Percentiles rank a stretch among this genome's conserved stretches.
These are phyloP conservation scores for Talaromyces sp. DNA, from an alignment of 2,329 filamentous ascomycete genomes.

Conservation along the genomic window DNA sequence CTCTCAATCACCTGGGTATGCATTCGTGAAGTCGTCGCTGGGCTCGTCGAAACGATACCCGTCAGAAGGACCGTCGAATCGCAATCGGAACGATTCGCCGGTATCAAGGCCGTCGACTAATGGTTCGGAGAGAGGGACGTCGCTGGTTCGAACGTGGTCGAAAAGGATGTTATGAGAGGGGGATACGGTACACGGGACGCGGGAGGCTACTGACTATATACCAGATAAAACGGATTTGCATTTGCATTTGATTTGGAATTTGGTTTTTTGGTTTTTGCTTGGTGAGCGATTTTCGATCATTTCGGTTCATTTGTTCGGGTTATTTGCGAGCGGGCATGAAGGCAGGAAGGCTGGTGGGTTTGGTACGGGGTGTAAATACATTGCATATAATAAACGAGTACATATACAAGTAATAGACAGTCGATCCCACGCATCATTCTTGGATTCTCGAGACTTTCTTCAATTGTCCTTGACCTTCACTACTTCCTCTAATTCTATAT, in stretches of 20 bases:
- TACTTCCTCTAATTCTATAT: too few species aligned
- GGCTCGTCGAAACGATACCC: slow-evolving; percentile 14
- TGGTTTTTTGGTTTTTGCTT: background rate
- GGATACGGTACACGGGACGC: background rate
- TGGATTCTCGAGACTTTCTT: too few species aligned
- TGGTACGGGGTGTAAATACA: background rate
- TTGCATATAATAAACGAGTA: background rate
- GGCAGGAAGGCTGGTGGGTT: background rate
- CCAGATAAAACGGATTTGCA: background rate
- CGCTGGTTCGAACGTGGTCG: background rate
- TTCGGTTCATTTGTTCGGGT: background rate
- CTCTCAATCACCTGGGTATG: slow-evolving; percentile 11
- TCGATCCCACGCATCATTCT: background rate
- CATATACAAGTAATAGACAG: background rate
- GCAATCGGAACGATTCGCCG: slow-evolving; percentile 7
- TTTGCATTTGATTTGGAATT: background rate
- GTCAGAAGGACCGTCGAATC: background rate
- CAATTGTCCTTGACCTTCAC: too few species aligned
- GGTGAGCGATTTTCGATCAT: background rate
- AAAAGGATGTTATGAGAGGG: background rate
- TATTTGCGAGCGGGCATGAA: background rate
- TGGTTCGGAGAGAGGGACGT: background rate
- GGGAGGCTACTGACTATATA: background rate
- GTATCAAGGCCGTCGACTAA: background rate
- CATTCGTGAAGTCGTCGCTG: slow-evolving; percentile 4